A percentile compares a stretch with the other conserved stretches of the same genome.
phyloP scores from a whole-genome alignment of 805 yeast species.

The Suhomyces emberorum region DNA sequence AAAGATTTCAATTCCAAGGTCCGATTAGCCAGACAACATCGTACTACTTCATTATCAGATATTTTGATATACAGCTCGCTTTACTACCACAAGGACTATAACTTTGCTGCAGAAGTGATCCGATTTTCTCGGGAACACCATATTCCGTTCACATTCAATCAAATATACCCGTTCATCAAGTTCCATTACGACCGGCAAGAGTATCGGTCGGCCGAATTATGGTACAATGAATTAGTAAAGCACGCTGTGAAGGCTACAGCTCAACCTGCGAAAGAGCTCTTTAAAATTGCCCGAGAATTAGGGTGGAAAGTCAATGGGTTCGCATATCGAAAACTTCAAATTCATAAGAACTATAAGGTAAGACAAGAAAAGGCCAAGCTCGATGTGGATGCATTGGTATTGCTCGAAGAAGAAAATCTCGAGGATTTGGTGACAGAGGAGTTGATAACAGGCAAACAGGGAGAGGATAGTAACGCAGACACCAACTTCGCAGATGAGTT shows the following conservation, averaged over 20 bases:
- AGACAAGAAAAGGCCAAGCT: conserved; percentile 16
- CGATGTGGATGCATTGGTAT: conserved; percentile 2
- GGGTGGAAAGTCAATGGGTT: conserved; percentile 36
- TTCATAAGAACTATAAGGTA: conserved; percentile 21
- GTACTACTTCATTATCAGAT: conserved; percentile 25
- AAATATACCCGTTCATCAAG: conserved; percentile 36
- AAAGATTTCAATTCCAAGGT: conserved; percentile 19
- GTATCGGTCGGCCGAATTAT: conserved; percentile 27
- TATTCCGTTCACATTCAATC: conserved; percentile 38
- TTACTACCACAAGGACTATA: conserved; percentile 29
- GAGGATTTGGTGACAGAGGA: conserved; percentile 19
- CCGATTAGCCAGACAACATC: conserved; percentile 10
- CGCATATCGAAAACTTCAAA: conserved; percentile 23
- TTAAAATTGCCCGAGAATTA: conserved; percentile 31
- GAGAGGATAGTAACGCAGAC: conserved; percentile 8
- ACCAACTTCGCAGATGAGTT: conserved; percentile 21
- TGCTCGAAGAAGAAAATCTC: conserved; percentile 4
- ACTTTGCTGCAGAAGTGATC: conserved; percentile 31
- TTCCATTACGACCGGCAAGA: conserved; percentile 33
- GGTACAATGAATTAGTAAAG: conserved; percentile 35
- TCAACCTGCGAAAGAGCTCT: conserved; percentile 24
- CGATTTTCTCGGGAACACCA: conserved; percentile 21
- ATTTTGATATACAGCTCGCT: conserved; percentile 30
- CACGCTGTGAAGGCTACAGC: conserved; percentile 31
- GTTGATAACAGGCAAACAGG: conserved; percentile 12